phyloP scores from a whole-genome alignment of 2,329 filamentous ascomycete genomes.

The Neofusicoccum laricinum region DNA sequence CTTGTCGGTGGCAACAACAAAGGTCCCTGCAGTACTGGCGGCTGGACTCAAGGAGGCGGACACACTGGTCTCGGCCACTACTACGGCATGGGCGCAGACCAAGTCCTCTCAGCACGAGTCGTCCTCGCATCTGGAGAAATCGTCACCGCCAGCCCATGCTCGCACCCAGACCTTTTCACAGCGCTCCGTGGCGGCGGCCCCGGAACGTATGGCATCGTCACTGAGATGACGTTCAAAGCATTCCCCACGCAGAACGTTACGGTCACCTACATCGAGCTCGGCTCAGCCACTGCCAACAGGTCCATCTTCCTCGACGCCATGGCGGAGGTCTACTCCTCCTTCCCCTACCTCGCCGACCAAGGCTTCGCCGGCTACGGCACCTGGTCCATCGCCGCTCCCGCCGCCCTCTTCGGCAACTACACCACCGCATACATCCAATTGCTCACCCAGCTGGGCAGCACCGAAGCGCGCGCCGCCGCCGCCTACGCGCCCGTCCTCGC shows the following conservation, averaged over 20 bases:
- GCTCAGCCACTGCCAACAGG: slow-evolving; percentile 21
- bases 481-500: slow-evolving; percentile 22
- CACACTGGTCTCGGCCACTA: slow-evolving; percentile 19
- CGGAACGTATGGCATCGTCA: slow-evolving; percentile 31
- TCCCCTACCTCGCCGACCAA: slow-evolving; percentile 25
- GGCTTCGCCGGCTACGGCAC: slow-evolving; percentile 31
- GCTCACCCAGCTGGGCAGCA: slow-evolving; percentile 25
- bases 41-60: slow-evolving; percentile 31
- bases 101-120: slow-evolving; percentile 30
- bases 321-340: slow-evolving; percentile 24
- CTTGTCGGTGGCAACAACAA: slow-evolving; percentile 27
- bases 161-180: slow-evolving; percentile 36
- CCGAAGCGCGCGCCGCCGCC: slow-evolving; percentile 18
- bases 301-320: slow-evolving; percentile 24
- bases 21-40: slow-evolving; percentile 28
- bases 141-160: slow-evolving; percentile 25
- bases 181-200: slow-evolving; percentile 33
- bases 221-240: slow-evolving; percentile 28
- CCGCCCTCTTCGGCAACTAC: slow-evolving; percentile 25
- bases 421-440: slow-evolving; percentile 27
- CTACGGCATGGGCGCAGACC: slow-evolving; percentile 30
- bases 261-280: slow-evolving; percentile 16
- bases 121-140: slow-evolving; percentile 29
- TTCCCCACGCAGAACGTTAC: neutral
- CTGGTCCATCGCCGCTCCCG: slow-evolving; percentile 24